Conservation (phyloP, 1,139 yeast species). For the Blastobotrys apis region DNA sequence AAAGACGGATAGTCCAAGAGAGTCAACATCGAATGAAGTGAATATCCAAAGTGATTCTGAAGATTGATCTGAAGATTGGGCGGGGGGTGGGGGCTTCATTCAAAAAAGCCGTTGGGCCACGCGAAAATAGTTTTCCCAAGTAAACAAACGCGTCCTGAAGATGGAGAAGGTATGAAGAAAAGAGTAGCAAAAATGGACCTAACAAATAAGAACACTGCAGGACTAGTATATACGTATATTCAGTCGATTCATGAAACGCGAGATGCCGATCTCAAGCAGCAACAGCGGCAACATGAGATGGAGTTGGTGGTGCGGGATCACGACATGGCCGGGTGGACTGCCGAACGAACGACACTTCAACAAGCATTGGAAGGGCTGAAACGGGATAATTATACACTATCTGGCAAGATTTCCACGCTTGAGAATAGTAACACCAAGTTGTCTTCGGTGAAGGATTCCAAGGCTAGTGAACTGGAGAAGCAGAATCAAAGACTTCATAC, state of each 20-base stretch:
- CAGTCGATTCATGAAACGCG: not conserved
- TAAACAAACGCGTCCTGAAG: too few species aligned
- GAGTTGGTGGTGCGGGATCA: slow-evolving; percentile 7
- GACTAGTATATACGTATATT: slow-evolving; percentile 2
- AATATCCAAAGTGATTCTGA: slow-evolving; percentile 10
- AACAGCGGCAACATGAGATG: slow-evolving; percentile 9
- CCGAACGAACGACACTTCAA: not conserved
- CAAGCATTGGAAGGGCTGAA: slow-evolving; percentile 1
- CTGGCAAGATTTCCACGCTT: slow-evolving; percentile 2
- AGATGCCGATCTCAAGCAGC: slow-evolving; percentile 4
- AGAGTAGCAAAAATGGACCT: too few species aligned
- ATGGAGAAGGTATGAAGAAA: too few species aligned
- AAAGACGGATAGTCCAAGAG: not conserved
- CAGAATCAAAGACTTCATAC: slow-evolving; percentile 13
- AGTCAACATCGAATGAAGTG: not conserved
- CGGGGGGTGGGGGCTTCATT: not conserved
- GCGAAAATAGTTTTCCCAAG: too few species aligned
- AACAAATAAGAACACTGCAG: too few species aligned
- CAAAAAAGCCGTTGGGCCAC: too few species aligned
- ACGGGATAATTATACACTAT: not conserved
- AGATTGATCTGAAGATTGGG: not conserved
- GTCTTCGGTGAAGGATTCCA: not conserved
- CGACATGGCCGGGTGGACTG: not conserved
- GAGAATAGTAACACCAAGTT: not conserved
- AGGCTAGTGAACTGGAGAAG: slow-evolving; percentile 13